A percentile compares a stretch with the other conserved stretches of the same genome.
Evolutionary conservation across 495 filamentous ascomycete genomes (phyloP).

Genomic region (Lichina pygmaea): DNA sequence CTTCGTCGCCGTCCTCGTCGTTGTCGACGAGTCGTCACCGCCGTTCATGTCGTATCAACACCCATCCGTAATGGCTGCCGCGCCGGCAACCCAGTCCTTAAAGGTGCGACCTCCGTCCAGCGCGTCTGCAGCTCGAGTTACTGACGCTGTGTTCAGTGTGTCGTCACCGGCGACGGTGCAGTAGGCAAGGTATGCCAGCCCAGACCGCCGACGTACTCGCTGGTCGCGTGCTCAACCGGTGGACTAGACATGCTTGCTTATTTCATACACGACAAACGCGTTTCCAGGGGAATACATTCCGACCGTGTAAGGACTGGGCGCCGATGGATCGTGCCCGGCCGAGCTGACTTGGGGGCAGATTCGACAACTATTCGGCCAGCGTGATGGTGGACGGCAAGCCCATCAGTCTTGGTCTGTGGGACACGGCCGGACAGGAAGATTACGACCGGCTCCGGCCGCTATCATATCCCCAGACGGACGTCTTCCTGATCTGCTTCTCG

Average conservation of each 20-base stretch:
- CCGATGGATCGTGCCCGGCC: neutral
- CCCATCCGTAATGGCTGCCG: conserved; percentile 24
- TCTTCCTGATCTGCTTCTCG: conserved; percentile 96
- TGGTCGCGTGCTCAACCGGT: no score
- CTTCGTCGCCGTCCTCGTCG: no score
- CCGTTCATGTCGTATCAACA: neutral
- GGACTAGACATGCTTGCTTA: conserved; percentile 81
- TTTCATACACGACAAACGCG: conserved; percentile 97
- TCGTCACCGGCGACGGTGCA: conserved; percentile 95
- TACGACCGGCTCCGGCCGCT: conserved; percentile 89
- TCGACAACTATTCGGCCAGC: conserved; percentile 96
- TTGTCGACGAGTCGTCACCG: no score
- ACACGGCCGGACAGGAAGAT: conserved; percentile 97
- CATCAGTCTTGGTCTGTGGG: conserved; percentile 90
- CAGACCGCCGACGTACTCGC: no score
- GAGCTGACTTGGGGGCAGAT: conserved; percentile 24
- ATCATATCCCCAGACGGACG: conserved; percentile 93
- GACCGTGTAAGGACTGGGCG: conserved; percentile 54
- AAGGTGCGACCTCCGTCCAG: conserved; percentile 24
- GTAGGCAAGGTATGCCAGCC: conserved; percentile 62
- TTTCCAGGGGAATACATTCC: conserved; percentile 98
- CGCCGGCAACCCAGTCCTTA: conserved; percentile 43
- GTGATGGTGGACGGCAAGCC: conserved; percentile 97
- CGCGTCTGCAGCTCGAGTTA: conserved; percentile 6
- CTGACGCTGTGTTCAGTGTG: conserved; percentile 34